Base-by-base conservation (phyloP, 2,329 filamentous ascomycete species). In the Paramyrothecium sp. region DNA sequence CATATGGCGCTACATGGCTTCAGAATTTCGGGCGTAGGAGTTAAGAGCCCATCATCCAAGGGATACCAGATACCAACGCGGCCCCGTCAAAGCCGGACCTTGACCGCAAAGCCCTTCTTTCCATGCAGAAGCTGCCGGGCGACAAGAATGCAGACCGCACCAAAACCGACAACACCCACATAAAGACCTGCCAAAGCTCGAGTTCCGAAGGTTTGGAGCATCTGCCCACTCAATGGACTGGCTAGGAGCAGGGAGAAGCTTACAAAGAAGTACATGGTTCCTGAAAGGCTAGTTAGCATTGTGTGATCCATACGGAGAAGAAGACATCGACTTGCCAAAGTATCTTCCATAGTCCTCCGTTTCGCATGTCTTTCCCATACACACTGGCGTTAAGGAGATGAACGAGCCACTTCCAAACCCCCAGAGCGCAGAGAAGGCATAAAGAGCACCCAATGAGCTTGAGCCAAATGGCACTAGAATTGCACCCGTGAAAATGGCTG, bases 341-440 rank as follows among this genome's bases (percentile, higher is more conserved):
- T 75, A 81, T 38, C 75, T 66, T 3, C 78, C 78, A 57, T 80
- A 81, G 19, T 80, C 74, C 57, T 79, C 75, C 0, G 77, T 72
- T 4, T 75, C 69, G 56, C 78, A 81, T 0, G 79, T 70, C 51
- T 79, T 75, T 1, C 77, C 78, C 21, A 80, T 70, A 54, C 79
- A 81, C 0, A 79, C 78, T 49, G 69, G 1, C 66, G 59, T 3
- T 3, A 11, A 7, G 10, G 2, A 1, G 1, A 17, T 19, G 67
- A 77, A 81, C 0, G 75, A 75, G 0, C 79, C 79, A 2, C 76
- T 79, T 0, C 77, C 77, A n/a, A 81, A 78, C 0, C 79, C 79
- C 65, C 79, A 82, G 0, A 81, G 61, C 0, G 75, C 77, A 1
- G 75, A 69, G 38, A 79, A 80, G 0, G 68, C 69, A 55, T 80